Evolutionary conservation across 768 basidiomycete species (phyloP).

Genomic region (Boletus rubescentipes): DNA sequence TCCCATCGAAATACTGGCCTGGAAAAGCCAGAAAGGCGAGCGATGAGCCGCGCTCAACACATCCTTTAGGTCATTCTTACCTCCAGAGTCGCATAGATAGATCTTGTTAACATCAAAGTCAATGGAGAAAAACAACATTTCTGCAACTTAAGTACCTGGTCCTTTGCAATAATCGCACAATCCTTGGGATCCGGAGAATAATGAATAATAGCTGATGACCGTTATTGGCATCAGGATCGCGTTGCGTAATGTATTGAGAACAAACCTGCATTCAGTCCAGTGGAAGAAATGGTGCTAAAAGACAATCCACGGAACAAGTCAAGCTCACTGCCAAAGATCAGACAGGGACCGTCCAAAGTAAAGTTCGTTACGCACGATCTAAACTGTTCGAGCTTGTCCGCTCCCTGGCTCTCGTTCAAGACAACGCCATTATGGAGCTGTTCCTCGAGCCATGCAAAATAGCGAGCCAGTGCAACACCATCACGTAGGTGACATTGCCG

Average conservation of each 20-base stretch:
- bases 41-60: background rate
- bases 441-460: conserved; percentile 95
- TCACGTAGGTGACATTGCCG: conserved; percentile 86
- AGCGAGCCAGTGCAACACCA: conserved; percentile 81
- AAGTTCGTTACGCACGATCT: conserved; percentile 60
- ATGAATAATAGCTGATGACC: conserved; percentile 78
- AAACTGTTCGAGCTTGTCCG: conserved; percentile 74
- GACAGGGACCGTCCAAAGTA: background rate
- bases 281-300: conserved; percentile 89
- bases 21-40: background rate
- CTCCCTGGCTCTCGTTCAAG: conserved; percentile 78
- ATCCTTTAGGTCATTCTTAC: conserved; percentile 32
- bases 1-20: conserved; percentile 90
- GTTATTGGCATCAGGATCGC: background rate
- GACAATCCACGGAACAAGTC: conserved; percentile 83
- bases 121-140: conserved; percentile 16
- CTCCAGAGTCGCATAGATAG: conserved; percentile 87
- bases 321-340: conserved; percentile 53
- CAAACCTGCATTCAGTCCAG: conserved; percentile 88
- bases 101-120: conserved; percentile 47
- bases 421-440: conserved; percentile 59
- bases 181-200: conserved; percentile 78
- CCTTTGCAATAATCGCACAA: conserved; percentile 71
- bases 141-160: conserved; percentile 48
- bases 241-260: background rate